These are phyloP conservation scores for Cordyceps pruinosa DNA, from an alignment of 2,329 filamentous ascomycete species.

Conservation along the genomic window DNA sequence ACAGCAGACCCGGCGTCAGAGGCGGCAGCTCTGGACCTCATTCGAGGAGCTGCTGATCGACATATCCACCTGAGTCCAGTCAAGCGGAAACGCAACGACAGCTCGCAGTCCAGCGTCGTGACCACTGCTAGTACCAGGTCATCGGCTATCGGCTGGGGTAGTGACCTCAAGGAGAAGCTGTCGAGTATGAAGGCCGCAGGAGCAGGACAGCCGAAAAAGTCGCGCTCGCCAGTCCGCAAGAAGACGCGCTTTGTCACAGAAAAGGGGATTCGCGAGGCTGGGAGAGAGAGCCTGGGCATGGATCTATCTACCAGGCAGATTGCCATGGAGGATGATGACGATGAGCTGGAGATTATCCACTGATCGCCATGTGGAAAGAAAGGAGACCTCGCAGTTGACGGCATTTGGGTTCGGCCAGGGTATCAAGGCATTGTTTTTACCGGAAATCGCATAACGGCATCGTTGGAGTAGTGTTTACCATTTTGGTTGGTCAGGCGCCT, in stretches of 20 bases:
- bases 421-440: not conserved
- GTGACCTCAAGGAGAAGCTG: constrained; percentile 47
- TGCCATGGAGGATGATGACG: constrained; percentile 33
- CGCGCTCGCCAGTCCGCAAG: constrained; percentile 48
- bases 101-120: constrained; percentile 31
- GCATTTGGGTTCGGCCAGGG: not conserved
- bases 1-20: constrained; percentile 31
- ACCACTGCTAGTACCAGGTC: constrained; percentile 19
- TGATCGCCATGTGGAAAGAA: constrained; percentile 10
- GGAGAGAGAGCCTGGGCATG: constrained; percentile 63
- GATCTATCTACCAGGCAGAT: constrained; percentile 34
- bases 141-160: constrained; percentile 49
- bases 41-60: constrained; percentile 25
- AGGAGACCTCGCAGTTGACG: not conserved
- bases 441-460: not conserved
- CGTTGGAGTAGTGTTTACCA: constrained; percentile 4
- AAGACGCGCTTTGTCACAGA: constrained; percentile 76
- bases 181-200: constrained; percentile 54
- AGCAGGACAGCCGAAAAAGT: constrained; percentile 38
- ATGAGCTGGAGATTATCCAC: constrained; percentile 44
- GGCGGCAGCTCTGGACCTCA: constrained; percentile 31
- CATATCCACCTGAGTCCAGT: constrained; percentile 51
- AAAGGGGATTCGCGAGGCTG: constrained; percentile 70
- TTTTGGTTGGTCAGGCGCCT: not conserved
- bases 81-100: constrained; percentile 55